Percentiles rank a stretch among this genome's conserved stretches.
These are phyloP conservation scores for Plenodomus lindquistii DNA, from an alignment of 2,329 filamentous ascomycete genomes.

Conservation along the genomic window DNA sequence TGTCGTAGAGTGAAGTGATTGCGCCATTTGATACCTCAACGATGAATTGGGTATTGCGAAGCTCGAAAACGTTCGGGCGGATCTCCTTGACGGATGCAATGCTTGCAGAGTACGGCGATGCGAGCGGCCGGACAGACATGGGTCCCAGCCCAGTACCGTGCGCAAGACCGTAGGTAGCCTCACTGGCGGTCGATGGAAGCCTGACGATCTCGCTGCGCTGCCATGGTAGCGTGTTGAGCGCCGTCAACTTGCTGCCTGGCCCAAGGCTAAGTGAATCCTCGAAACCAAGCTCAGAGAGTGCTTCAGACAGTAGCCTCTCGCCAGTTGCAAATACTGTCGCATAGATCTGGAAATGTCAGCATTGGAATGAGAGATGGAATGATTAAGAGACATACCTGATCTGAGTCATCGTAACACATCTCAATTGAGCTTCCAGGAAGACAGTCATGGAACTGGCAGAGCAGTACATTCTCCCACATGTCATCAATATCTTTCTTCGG, in stretches of 20 bases:
- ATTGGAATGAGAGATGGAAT: background rate
- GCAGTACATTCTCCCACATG: constrained; percentile 90
- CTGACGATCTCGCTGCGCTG: constrained; percentile 73
- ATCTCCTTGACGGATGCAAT: constrained; percentile 56
- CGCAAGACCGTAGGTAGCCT: constrained; percentile 46
- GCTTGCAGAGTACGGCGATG: constrained; percentile 27
- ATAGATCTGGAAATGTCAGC: constrained; percentile 62
- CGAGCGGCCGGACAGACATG: constrained; percentile 38
- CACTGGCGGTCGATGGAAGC: constrained; percentile 51
- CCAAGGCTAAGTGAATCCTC: constrained; percentile 49
- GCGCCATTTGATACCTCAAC: constrained; percentile 74
- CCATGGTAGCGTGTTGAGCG: constrained; percentile 89
- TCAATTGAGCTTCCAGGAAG: constrained; percentile 93
- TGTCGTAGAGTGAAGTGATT: constrained; percentile 84
- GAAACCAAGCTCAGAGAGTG: constrained; percentile 70
- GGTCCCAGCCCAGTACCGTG: constrained; percentile 51
- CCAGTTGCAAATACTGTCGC: constrained; percentile 79
- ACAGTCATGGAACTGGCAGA: constrained; percentile 98
- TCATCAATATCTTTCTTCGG: constrained; percentile 91
- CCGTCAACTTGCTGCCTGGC: constrained; percentile 57
- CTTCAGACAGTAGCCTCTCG: constrained; percentile 69
- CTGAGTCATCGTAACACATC: constrained; percentile 97
- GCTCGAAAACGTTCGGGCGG: constrained; percentile 68
- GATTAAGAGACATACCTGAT: constrained; percentile 64
- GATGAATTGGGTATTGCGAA: constrained; percentile 77